Evolutionary conservation across 2,329 filamentous ascomycete genomes (phyloP).

Genomic region (Calonectria pseudoreteaudii): DNA sequence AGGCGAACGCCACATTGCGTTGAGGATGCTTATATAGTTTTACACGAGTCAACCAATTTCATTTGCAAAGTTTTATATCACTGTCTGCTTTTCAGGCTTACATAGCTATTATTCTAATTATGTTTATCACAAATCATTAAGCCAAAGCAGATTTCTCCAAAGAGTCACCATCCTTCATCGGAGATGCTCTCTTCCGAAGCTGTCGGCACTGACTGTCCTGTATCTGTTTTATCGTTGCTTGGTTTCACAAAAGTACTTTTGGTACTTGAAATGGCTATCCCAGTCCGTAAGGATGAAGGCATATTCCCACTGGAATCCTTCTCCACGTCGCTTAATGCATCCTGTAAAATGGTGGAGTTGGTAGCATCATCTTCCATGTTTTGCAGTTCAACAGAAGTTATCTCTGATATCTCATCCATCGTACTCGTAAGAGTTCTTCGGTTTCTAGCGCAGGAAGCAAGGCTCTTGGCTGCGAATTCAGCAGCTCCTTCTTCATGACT

Average conservation of each 20-base stretch:
- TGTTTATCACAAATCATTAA: background rate
- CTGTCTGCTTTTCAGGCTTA: background rate
- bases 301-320: background rate
- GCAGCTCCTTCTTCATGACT: background rate
- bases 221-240: background rate
- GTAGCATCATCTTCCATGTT: background rate
- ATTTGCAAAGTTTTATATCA: too few relatives aligned
- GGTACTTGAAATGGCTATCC: background rate
- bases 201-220: background rate
- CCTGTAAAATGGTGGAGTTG: background rate
- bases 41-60: background rate
- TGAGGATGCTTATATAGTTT: background rate
- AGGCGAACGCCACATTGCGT: background rate
- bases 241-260: background rate
- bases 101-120: background rate
- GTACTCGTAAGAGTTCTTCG: background rate
- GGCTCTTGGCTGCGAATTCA: background rate
- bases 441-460: background rate
- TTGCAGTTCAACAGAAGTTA: background rate
- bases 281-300: background rate
- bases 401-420: background rate
- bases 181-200: background rate
- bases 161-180: background rate
- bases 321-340: background rate
- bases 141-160: background rate